phyloP scores from a whole-genome alignment of 495 filamentous ascomycete species.

The Talaromyces wortmannii region DNA sequence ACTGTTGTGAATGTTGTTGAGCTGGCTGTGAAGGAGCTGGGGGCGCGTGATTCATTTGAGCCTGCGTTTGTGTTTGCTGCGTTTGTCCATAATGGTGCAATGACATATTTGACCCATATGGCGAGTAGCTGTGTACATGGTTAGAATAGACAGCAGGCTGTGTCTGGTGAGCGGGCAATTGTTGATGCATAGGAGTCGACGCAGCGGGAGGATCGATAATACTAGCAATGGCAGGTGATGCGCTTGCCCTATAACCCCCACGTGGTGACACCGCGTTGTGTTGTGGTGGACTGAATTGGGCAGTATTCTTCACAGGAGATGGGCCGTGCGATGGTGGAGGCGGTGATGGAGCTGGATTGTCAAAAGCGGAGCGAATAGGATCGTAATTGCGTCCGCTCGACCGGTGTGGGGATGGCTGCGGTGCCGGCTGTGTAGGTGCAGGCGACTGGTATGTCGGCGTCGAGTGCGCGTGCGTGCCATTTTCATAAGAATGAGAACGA shows the following conservation, averaged over 20 bases:
- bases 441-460: constrained; percentile 10
- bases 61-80: constrained; percentile 1
- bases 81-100: constrained; percentile 3
- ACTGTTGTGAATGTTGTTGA: neutral
- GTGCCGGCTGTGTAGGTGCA: constrained; percentile 26
- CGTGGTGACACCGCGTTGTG: constrained; percentile 22
- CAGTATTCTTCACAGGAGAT: constrained; percentile 47
- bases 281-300: constrained; percentile 31
- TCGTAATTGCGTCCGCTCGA: constrained; percentile 80
- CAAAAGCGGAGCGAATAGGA: constrained; percentile 66
- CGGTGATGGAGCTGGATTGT: constrained; percentile 48
- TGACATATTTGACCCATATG: constrained; percentile 1
- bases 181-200: constrained; percentile 28
- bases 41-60: neutral
- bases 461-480: neutral
- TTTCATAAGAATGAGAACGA: constrained; percentile 4
- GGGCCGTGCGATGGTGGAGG: constrained; percentile 37
- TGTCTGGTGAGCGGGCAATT: constrained; percentile 7
- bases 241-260: constrained; percentile 61
- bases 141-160: constrained; percentile 8
- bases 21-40: constrained; percentile 1
- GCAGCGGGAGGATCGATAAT: constrained; percentile 69
- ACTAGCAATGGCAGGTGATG: constrained; percentile 84
- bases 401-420: constrained; percentile 19
- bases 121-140: neutral